Conservation (phyloP, 345 rosid genomes). For the Mercurialis annua region DNA sequence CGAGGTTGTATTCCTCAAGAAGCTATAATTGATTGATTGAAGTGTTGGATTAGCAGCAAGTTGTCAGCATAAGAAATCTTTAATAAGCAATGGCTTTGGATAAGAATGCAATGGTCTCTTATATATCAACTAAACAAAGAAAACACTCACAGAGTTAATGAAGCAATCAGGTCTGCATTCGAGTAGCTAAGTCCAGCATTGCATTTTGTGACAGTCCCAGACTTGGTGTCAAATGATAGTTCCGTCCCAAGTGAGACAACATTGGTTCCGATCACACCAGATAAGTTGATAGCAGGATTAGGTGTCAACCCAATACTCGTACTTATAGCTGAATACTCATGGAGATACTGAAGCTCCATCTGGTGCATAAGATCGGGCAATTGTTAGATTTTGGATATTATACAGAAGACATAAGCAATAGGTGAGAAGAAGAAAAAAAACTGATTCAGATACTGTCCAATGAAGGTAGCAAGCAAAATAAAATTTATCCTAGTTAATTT, state of each 20-base stretch:
- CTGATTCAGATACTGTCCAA: neutral
- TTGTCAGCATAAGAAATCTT: no score
- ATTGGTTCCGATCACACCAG: conserved; percentile 73
- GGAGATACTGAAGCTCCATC: conserved; percentile 88
- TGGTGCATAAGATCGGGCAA: conserved; percentile 29
- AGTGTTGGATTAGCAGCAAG: no score
- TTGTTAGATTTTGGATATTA: neutral
- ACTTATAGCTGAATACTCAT: conserved; percentile 78
- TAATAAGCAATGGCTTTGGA: no score
- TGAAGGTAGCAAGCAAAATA: neutral
- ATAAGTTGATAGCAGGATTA: conserved; percentile 71
- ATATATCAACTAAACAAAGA: neutral
- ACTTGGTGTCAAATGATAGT: conserved; percentile 72
- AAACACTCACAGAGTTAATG: conserved; percentile 60
- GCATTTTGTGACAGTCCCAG: conserved; percentile 70
- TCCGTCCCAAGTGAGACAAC: conserved; percentile 67
- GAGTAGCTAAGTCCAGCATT: conserved; percentile 73
- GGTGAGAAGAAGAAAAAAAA: neutral
- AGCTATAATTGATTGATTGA: no score
- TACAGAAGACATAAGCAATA: neutral
- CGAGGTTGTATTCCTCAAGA: no score
- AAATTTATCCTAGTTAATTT: neutral
- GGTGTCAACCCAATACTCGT: conserved; percentile 80
- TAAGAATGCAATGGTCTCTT: neutral
- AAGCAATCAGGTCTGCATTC: conserved; percentile 65